Evolutionary conservation across 192 early-diverging fungal genomes (phyloP), one percentile per base, ranked within the genome.

Genomic region (Backusella circina): DNA sequence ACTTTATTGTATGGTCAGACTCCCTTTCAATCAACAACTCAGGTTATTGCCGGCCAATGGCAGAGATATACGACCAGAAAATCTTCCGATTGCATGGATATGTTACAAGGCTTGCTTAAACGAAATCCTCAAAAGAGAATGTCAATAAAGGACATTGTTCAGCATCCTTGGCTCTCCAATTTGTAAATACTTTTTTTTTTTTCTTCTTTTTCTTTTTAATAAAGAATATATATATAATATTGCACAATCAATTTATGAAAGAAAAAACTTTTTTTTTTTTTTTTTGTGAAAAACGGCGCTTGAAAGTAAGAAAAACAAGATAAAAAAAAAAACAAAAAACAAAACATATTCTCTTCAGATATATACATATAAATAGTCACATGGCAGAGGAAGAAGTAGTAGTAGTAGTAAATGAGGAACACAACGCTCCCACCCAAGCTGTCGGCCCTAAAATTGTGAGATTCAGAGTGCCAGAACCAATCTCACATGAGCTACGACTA

Each of bases 51-150:
- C 9, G 75, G 77, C 9, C 72, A 67, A 21, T 87, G 73, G 57
- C 77, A 79, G 18, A 35, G 77, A 1, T 79, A 83, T 28, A 57
- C 78, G 2, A 37, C 75, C 9, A 70, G 71, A 31, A 81, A 80
- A 32, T 88, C 88, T 4, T 16, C 68, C 0, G 83, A 89, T 41
- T 87, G 87, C 39, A 67, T 86, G 35, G 84, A 88, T 44, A 64
- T 92, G 30, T 47, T 92, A 26, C 73, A 87, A 66, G 86, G 88
- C 81, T 84, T 92, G 85, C 68, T 92, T 61, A 84, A 84, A 36
- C 88, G 88, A 66, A 64, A 77, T 16, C 83, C 89, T 10, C 75
- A 79, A 10, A 65, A 82, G 5, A 76, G 91, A 30, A 84, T 89
- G 0, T 86, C 82, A 0, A 82, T 90, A 44, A 74, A 80, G 9